phyloP scores from a whole-genome alignment of 257 asterid species.

The Solanum verrucosum region DNA sequence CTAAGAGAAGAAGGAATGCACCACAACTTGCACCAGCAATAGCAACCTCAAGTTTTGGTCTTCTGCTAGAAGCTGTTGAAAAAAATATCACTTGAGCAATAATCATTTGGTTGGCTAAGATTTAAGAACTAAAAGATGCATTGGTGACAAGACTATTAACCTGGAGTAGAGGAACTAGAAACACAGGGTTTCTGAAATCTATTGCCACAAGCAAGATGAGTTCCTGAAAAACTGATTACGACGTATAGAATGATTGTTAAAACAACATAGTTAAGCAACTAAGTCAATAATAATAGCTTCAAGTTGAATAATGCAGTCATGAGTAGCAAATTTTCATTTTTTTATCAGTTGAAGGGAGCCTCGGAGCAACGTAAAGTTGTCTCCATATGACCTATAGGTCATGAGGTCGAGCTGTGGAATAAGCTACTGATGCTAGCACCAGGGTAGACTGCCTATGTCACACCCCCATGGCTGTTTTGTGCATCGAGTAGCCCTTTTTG shows the following conservation, averaged over 20 bases:
- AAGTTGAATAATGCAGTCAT: neutral
- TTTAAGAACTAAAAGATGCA: neutral
- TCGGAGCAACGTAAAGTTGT: neutral
- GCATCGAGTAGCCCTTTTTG: neutral
- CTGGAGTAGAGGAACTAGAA: conserved; percentile 54
- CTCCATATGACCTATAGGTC: neutral
- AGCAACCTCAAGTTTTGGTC: conserved; percentile 41
- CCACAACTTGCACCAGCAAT: conserved; percentile 51
- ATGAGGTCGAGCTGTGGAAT: neutral
- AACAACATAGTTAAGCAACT: neutral
- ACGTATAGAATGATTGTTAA: neutral
- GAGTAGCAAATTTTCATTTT: neutral
- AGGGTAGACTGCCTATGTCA: neutral
- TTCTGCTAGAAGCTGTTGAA: conserved; percentile 45
- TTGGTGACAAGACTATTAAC: conserved; percentile 13
- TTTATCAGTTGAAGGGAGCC: neutral
- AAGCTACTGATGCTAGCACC: neutral
- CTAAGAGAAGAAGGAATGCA: conserved; percentile 48
- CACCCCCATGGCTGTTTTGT: neutral
- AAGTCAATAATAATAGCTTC: neutral
- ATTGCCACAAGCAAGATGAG: conserved; percentile 56
- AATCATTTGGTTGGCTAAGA: neutral
- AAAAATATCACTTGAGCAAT: neutral
- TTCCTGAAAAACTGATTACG: conserved; percentile 60
- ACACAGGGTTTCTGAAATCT: conserved; percentile 60